These are phyloP conservation scores for Penicilliopsis zonata DNA, from an alignment of 495 filamentous ascomycete genomes.

Conservation along the genomic window DNA sequence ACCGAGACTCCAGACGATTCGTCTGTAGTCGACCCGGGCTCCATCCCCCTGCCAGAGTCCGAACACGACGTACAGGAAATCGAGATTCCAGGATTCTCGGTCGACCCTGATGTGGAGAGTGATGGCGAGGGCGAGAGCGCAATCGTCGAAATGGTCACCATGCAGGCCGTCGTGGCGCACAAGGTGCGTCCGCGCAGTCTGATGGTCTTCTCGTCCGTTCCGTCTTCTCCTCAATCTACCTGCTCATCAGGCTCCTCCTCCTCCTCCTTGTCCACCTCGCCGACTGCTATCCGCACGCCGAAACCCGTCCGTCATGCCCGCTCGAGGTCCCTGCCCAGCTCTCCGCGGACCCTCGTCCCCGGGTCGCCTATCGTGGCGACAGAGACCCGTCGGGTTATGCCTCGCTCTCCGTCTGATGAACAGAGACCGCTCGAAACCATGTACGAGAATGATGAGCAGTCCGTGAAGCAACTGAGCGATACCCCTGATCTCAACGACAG, in stretches of 20 bases:
- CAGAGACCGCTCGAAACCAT: conserved; percentile 26
- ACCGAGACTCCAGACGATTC: conserved; percentile 1
- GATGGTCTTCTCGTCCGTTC: conserved; percentile 38
- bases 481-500: too few species aligned
- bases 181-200: conserved; percentile 53
- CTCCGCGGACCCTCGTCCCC: conserved; percentile 12
- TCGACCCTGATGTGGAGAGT: conserved; percentile 6
- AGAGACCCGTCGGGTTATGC: conserved; percentile 10
- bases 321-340: conserved; percentile 41
- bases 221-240: conserved; percentile 22
- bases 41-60: conserved; percentile 52
- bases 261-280: conserved; percentile 17
- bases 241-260: conserved; percentile 23
- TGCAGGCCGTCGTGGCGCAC: conserved; percentile 31
- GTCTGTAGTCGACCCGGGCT: conserved; percentile 32
- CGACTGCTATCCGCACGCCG: conserved; percentile 11
- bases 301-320: conserved; percentile 30
- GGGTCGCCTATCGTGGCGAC: conserved; percentile 8
- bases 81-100: conserved; percentile 50
- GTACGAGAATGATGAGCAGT: conserved; percentile 29
- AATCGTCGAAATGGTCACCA: conserved; percentile 43
- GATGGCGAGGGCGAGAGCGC: conserved; percentile 47
- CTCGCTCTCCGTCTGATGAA: conserved; percentile 20
- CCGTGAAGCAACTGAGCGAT: conserved; percentile 15
- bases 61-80: conserved; percentile 65